These are phyloP conservation scores for Escovopsis sp. DNA, from an alignment of 2,329 filamentous ascomycete species.

Conservation along the genomic window DNA sequence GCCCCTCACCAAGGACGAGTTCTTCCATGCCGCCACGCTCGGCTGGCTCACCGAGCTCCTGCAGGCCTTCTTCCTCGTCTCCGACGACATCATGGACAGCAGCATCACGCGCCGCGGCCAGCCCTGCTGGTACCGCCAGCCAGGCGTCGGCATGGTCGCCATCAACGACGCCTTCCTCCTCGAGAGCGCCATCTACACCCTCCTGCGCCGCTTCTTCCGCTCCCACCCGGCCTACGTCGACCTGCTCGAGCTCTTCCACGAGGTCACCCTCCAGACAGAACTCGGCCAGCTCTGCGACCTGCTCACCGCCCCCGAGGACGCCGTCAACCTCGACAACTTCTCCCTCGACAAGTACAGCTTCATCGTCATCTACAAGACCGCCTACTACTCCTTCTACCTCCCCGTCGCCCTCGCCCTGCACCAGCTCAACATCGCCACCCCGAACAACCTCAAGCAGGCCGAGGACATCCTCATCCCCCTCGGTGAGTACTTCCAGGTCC, in stretches of 20 bases:
- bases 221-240: slow-evolving; percentile 78
- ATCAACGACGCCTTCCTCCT: slow-evolving; percentile 99
- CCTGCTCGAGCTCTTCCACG: slow-evolving; percentile 91
- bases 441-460: slow-evolving; percentile 76
- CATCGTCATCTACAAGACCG: slow-evolving; percentile 99
- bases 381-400: slow-evolving; percentile 98
- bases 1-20: slow-evolving; percentile 64
- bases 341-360: slow-evolving; percentile 89
- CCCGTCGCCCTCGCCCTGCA: slow-evolving; percentile 83
- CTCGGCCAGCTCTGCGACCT: slow-evolving; percentile 89
- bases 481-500: slow-evolving; percentile 97
- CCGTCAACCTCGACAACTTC: slow-evolving; percentile 89
- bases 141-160: slow-evolving; percentile 83
- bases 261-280: slow-evolving; percentile 86
- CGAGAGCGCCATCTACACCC: slow-evolving; percentile 75
- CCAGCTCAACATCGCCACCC: slow-evolving; percentile 71
- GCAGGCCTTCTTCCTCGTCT: slow-evolving; percentile 96
- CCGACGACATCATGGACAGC: slow-evolving; percentile 96
- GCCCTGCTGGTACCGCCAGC: slow-evolving; percentile 92
- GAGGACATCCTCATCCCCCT: slow-evolving; percentile 90
- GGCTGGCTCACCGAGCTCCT: slow-evolving; percentile 98
- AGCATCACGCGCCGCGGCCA: slow-evolving; percentile 88
- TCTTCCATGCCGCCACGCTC: slow-evolving; percentile 73
- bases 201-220: slow-evolving; percentile 90
- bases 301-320: slow-evolving; percentile 87